Evolutionary conservation across 1,139 yeast genomes (phyloP), one percentile per base, ranked within the genome.

Genomic region (Candida sanyaensis): DNA sequence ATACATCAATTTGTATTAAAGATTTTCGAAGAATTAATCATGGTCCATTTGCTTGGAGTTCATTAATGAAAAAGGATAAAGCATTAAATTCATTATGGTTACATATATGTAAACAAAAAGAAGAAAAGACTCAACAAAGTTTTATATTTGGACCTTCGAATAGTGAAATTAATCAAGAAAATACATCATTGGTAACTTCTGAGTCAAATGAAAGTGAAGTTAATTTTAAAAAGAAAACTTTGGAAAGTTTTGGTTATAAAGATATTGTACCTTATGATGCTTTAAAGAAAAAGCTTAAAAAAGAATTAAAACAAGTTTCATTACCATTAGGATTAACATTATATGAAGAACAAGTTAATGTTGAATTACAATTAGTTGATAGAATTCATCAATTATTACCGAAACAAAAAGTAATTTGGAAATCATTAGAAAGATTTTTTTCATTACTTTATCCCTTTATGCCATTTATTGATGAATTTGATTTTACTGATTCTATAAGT

Each of bases 1-100:
- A 71, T 51, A 60, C 73, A 8, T 68, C 82, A 0, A 62, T 78
- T 30, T 69, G 72, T 50, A 59, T 67, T 6, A 66, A 71, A 37
- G 72, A 66, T 43, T 52, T 52, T 36, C 59, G 76, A 39, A 59
- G 76, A 45, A 62, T 73, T 30, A 75, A 74, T 47, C 73, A 71
- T 57, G 83, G 83, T 0, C 82, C 83, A 0, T 69, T 78, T 46
- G 61, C 81, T 0, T 77, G 81, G 80, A 58, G 75, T 2, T 68
- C 81, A 0, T 45, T 77, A 23, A 64, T 80, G 63, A 72, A 73
- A 49, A 73, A 73, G 48, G 88, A 83, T 57, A 69, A 68, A 1
- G 81, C 71, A 23, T 60, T 78, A 33, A 61, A 65, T 13, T 42
- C 64, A 17, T 56, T 71, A 12, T 70, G 74, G 73, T 63, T 66